Evolutionary conservation across 2,329 filamentous ascomycete genomes (phyloP), one percentile per base, ranked within the genome.

Genomic region (Aspergillus tamarii): DNA sequence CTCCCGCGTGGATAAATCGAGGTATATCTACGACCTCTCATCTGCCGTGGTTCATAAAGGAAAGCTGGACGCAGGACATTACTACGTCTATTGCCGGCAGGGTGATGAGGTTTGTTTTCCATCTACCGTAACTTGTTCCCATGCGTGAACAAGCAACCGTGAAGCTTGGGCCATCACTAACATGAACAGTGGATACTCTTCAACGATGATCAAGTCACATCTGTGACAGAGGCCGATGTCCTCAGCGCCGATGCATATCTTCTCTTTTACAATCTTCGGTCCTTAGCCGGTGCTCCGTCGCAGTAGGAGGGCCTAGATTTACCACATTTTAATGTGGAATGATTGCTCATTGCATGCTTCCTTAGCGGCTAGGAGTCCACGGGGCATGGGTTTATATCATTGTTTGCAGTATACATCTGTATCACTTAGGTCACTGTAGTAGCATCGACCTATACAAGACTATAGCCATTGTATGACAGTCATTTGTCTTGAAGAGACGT

Each of bases 11-110:
- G 72, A 77, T 63, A 74, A 74, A 56, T 75, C 75, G 7, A 89
- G 86, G 6, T 93, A 91, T 73, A 88, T 90, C 6, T 98, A 97
- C 76, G 93, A 97, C 69, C 85, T 98, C 1, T 86, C 94, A 21
- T 93, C 91, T 66, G 94, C 97, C 3, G 91, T 98, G 26, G 94
- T 97, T 45, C 94, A 98, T 74, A 92, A 96, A 64, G 94, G 94
- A 58, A 93, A 94, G 77, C 91, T 97, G 62, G 93, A 97, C 72
- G 93, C 92, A 1, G 94, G 94, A 19, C 93, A 97, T 75, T 97
- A 96, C 73, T 89, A 94, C 62, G 92, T 90, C n/a, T 97, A 96
- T 76, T 93, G 91, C 64, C 84, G 92, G 54, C 90, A 94, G 64
- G 91, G 89, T 5, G 90, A 92, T 61, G 87, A 91, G 82, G 86